Evolutionary conservation across 2,329 filamentous ascomycete genomes (phyloP), one percentile per base, ranked within the genome.

Genomic region (Fusarium napiforme): DNA sequence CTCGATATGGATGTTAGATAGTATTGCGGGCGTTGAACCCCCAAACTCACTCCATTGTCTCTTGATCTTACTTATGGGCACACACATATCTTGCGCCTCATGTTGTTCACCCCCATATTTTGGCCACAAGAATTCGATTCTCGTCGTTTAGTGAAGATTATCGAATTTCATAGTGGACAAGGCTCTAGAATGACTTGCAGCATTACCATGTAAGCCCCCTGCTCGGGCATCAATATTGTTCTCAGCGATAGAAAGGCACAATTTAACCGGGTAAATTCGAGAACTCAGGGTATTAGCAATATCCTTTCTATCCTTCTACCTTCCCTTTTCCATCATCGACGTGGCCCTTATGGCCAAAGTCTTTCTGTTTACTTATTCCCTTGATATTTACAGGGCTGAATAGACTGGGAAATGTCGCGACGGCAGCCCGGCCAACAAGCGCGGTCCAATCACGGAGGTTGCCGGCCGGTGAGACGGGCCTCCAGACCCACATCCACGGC

Each of bases 361-460:
- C 34, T 30, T 5, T 39, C 16, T 43, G 5, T 39, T 28, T 16
- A 34, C 39, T 34, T 40, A 40, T 34, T 46, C 9, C 40, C 39
- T 50, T n/a, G 26, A 18, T 68, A 56, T 40, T 67, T 73, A 62
- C 70, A 73, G 45, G 70, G 60, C 70, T 73, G 60, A 70, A 60
- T 21, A 30, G 40, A 21, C 19, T 61, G 43, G 36, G 43, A 60
- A 73, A 62, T 67, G 45, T 59, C 56, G 52, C 49, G 65, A 57
- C 67, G 58, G 69, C 47, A 60, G 30, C 65, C 64, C 50, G 57
- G 60, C 50, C 57, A 66, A 46, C 65, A 64, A 28, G 57, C 39
- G 60, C 72, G 53, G 58, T 47, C 75, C 75, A 77, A 77, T 78
- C 70, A 77, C 75, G 74, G 75, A 64, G 65, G 65, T 47, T 75